Conservation (phyloP, 106 monocot species). For the Cymbidium sinense region DNA sequence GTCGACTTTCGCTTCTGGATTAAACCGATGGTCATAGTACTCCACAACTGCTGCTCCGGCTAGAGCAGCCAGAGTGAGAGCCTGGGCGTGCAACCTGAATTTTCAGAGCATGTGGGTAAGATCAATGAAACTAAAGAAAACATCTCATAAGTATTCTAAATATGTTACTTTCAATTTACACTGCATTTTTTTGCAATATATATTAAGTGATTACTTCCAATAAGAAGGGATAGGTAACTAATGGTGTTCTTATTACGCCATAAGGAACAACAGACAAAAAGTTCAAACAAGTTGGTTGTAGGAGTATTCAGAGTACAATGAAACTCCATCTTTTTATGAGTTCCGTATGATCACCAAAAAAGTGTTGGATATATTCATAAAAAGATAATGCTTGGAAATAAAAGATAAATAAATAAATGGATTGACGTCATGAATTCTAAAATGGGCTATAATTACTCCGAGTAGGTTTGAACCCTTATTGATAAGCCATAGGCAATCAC, state of each 20-base stretch:
- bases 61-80: constrained; percentile 72
- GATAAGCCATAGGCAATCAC: not conserved
- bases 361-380: not conserved
- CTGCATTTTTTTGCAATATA: too few species aligned
- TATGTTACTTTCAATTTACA: too few species aligned
- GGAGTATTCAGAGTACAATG: not conserved
- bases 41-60: constrained; percentile 77
- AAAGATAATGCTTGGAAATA: not conserved
- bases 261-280: not conserved
- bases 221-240: not conserved
- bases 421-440: not conserved
- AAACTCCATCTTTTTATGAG: not conserved
- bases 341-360: not conserved
- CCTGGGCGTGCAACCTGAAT: constrained; percentile 74
- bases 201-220: not conserved
- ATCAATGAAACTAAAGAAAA: not conserved
- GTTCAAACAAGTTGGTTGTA: not conserved
- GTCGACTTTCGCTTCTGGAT: constrained; percentile 27
- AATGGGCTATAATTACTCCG: not conserved
- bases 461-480: not conserved
- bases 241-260: not conserved
- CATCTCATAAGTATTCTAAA: too few species aligned
- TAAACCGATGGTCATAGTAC: constrained; percentile 58
- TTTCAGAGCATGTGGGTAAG: not conserved
- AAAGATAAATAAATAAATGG: not conserved